Conservation (phyloP, 495 filamentous ascomycete species). For the Usnea hakonensis region DNA sequence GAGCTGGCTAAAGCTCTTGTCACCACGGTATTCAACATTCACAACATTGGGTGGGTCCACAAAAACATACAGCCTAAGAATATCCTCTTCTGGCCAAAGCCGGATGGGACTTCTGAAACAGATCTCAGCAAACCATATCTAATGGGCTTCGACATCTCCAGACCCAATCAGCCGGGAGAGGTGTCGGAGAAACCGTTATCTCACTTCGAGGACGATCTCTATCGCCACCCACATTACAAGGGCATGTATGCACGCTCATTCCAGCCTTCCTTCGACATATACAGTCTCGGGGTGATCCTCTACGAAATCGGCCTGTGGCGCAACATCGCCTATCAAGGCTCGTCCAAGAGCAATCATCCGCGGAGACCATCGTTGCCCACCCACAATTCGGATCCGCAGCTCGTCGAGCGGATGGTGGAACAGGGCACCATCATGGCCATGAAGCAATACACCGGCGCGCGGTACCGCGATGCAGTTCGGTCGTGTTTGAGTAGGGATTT, state of each 20-base stretch:
- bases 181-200: slow-evolving; percentile 24
- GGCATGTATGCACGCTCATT: slow-evolving; percentile 20
- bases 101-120: not conserved
- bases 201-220: slow-evolving; percentile 30
- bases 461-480: slow-evolving; percentile 20
- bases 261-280: slow-evolving; percentile 29
- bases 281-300: slow-evolving; percentile 29
- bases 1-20: slow-evolving; percentile 26
- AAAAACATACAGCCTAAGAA: slow-evolving; percentile 34
- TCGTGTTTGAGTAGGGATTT: slow-evolving; percentile 21
- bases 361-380: slow-evolving; percentile 13
- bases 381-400: slow-evolving; percentile 18
- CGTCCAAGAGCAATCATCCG: slow-evolving; percentile 1
- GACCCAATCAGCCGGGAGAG: slow-evolving; percentile 23
- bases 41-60: slow-evolving; percentile 36
- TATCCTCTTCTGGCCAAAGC: slow-evolving; percentile 31
- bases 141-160: slow-evolving; percentile 32
- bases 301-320: slow-evolving; percentile 32
- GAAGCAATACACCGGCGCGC: slow-evolving; percentile 14
- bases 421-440: slow-evolving; percentile 27
- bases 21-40: slow-evolving; percentile 31
- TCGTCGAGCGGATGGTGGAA: slow-evolving; percentile 31
- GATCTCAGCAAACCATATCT: slow-evolving; percentile 28
- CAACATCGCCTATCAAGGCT: slow-evolving; percentile 4
- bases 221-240: slow-evolving; percentile 30